Evolutionary conservation across 192 early-diverging fungal genomes (phyloP).

Genomic region (Ambispora gerdemannii): DNA sequence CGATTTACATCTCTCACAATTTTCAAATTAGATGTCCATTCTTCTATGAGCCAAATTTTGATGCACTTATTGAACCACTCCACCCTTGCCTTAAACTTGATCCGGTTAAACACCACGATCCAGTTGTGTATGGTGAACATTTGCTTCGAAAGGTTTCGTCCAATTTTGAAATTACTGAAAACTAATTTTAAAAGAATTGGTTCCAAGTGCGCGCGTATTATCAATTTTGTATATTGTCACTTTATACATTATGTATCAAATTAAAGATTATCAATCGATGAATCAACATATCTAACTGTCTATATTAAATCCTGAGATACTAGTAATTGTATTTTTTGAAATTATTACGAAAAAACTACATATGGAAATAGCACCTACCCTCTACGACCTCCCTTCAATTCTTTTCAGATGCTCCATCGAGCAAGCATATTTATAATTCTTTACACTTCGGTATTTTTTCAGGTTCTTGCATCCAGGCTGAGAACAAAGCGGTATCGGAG

Average conservation of each 20-base stretch:
- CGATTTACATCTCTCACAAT: not conserved
- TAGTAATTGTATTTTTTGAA: no score
- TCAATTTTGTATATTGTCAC: no score
- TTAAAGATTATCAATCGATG: no score
- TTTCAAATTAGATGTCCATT: slow-evolving; percentile 39
- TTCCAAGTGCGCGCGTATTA: no score
- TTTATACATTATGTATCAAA: no score
- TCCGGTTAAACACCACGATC: slow-evolving; percentile 20
- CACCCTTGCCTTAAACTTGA: slow-evolving; percentile 30
- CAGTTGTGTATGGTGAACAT: slow-evolving; percentile 50
- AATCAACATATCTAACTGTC: no score
- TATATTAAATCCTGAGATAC: no score
- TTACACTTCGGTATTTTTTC: slow-evolving; percentile 54
- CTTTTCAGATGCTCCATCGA: slow-evolving; percentile 55
- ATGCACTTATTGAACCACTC: slow-evolving; percentile 46
- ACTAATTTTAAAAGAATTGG: no score
- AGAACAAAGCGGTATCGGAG: slow-evolving; percentile 44
- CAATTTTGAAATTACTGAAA: not conserved
- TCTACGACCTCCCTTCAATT: slow-evolving; percentile 34
- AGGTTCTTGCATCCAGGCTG: slow-evolving; percentile 44
- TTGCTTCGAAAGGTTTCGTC: slow-evolving; percentile 39
- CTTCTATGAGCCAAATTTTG: slow-evolving; percentile 54
- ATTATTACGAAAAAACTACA: no score
- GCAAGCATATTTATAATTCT: slow-evolving; percentile 53
- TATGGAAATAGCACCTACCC: no score